phyloP scores from a whole-genome alignment of 2,329 filamentous ascomycete genomes.

The Alternaria tenuissima region DNA sequence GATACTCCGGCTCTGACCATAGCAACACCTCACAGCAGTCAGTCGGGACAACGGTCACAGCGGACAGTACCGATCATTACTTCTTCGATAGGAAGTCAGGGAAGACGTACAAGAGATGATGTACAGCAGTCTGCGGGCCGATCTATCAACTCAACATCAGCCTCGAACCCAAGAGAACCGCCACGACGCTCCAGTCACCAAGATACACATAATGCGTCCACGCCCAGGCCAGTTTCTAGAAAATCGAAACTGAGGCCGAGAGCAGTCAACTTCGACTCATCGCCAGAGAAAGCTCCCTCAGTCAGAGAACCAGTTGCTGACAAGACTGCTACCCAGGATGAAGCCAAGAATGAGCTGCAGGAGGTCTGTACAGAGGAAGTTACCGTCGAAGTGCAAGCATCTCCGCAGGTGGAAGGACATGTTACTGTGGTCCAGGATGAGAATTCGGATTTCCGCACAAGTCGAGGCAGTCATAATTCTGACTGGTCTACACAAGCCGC shows the following conservation, averaged over 20 bases:
- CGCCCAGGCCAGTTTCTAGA: slow-evolving; percentile 32
- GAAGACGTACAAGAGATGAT: slow-evolving; percentile 8
- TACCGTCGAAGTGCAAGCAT: background rate
- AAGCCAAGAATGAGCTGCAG: background rate
- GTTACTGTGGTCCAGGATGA: background rate
- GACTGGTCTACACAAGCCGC: slow-evolving; percentile 49
- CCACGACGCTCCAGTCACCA: slow-evolving; percentile 1
- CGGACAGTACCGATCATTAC: slow-evolving; percentile 13
- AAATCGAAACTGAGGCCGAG: slow-evolving; percentile 33
- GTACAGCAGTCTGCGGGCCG: slow-evolving; percentile 28
- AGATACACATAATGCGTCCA: slow-evolving; percentile 9
- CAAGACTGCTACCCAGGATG: background rate
- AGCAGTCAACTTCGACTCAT: slow-evolving; percentile 37
- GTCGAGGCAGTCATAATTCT: slow-evolving; percentile 28
- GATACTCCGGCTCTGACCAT: background rate
- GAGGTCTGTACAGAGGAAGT: background rate
- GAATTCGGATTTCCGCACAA: slow-evolving; percentile 5
- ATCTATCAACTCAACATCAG: slow-evolving; percentile 8
- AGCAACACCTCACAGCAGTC: slow-evolving; percentile 3
- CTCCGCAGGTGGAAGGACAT: background rate
- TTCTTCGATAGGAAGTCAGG: slow-evolving; percentile 7
- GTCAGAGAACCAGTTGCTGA: background rate
- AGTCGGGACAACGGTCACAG: slow-evolving; percentile 7
- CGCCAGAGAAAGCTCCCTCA: slow-evolving; percentile 20
- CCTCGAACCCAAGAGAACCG: background rate